These are phyloP conservation scores for Psilocybe mexicana DNA, from an alignment of 1,284 basidiomycete genomes.

Conservation along the genomic window DNA sequence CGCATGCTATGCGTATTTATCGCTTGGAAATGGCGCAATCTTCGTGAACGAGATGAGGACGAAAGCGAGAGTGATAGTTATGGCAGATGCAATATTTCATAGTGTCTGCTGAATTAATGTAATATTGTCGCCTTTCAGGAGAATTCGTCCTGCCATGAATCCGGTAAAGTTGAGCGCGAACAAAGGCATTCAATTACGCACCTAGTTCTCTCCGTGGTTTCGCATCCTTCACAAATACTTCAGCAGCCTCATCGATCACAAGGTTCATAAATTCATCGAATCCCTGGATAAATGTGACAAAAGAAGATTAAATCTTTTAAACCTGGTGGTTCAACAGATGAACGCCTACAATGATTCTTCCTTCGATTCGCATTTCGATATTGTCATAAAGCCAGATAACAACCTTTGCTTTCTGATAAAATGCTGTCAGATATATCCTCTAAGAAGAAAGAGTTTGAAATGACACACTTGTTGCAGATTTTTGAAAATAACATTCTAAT, in stretches of 20 bases:
- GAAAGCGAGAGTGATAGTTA: not conserved
- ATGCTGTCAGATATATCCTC: constrained; percentile 2
- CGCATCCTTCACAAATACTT: constrained; percentile 88
- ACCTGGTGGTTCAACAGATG: constrained; percentile 4
- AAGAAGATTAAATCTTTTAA: constrained; percentile 10
- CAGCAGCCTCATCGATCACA: constrained; percentile 93
- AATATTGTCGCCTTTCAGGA: constrained; percentile 96
- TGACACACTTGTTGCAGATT: constrained; percentile 82
- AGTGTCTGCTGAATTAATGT: constrained; percentile 82
- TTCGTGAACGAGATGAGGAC: not conserved
- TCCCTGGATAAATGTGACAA: constrained; percentile 57
- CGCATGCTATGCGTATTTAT: not conserved
- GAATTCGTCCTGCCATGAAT: constrained; percentile 71
- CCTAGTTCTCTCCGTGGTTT: constrained; percentile 84
- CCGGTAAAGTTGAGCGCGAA: constrained; percentile 10
- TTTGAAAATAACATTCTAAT: constrained; percentile 98
- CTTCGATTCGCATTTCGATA: constrained; percentile 95
- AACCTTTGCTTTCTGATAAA: constrained; percentile 76
- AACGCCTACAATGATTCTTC: constrained; percentile 84
- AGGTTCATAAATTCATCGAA: constrained; percentile 99
- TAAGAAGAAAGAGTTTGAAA: not conserved
- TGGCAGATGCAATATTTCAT: constrained; percentile 4
- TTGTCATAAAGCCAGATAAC: constrained; percentile 98
- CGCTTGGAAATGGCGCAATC: not conserved
- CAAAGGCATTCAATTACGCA: constrained; percentile 31